phyloP scores from a whole-genome alignment of 257 asterid genomes.

The Petrea volubilis region DNA sequence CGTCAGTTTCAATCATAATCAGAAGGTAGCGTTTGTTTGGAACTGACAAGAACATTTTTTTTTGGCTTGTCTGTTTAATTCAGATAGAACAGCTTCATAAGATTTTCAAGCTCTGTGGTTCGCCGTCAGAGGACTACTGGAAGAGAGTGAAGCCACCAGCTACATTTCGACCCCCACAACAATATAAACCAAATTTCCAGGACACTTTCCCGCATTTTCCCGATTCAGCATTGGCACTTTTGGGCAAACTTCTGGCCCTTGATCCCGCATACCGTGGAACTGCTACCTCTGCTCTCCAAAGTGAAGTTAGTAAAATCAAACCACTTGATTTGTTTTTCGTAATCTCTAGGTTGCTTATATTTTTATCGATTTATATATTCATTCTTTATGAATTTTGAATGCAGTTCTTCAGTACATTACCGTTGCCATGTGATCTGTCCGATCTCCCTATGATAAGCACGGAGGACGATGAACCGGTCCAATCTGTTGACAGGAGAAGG shows the following conservation, averaged over 20 bases:
- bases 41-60: neutral
- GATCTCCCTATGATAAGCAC: conserved; percentile 42
- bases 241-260: conserved; percentile 56
- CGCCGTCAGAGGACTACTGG: conserved; percentile 84
- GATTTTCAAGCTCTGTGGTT: conserved; percentile 82
- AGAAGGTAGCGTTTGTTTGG: too few species aligned
- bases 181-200: conserved; percentile 52
- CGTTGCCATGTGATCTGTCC: conserved; percentile 58
- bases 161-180: conserved; percentile 66
- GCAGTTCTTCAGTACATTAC: conserved; percentile 65
- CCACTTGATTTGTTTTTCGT: too few species aligned
- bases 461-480: conserved; percentile 33
- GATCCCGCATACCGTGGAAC: conserved; percentile 66
- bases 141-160: conserved; percentile 70
- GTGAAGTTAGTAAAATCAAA: conserved; percentile 43
- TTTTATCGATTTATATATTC: neutral
- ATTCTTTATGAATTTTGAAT: neutral
- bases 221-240: conserved; percentile 44
- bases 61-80: neutral
- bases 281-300: conserved; percentile 56
- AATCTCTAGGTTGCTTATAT: too few species aligned
- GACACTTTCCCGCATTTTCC: conserved; percentile 61
- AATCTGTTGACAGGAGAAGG: conserved; percentile 50
- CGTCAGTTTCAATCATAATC: too few species aligned
- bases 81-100: conserved; percentile 84